Evolutionary conservation across 495 filamentous ascomycete species (phyloP).

Genomic region (Tricharina praecox): DNA sequence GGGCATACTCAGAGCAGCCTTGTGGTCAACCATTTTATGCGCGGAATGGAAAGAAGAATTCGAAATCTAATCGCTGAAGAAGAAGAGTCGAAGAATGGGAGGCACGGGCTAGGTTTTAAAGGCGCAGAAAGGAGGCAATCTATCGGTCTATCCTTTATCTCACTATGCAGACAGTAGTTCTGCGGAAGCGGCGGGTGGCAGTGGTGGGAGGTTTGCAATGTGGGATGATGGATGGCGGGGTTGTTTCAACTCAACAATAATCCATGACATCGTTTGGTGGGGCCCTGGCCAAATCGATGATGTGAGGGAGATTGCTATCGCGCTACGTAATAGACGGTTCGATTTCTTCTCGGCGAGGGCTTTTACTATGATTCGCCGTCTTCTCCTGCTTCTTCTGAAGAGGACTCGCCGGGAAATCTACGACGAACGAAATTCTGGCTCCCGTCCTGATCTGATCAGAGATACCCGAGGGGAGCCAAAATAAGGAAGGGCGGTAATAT

Average conservation of each 20-base stretch:
- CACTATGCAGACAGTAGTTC: slow-evolving; percentile 1
- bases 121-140: slow-evolving; percentile 11
- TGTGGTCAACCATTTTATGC: slow-evolving; percentile 52
- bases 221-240: slow-evolving; percentile 1
- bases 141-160: slow-evolving; percentile 17
- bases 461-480: too few species aligned
- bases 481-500: too few species aligned
- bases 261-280: slow-evolving; percentile 25
- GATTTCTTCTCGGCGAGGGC: too few species aligned
- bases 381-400: too few species aligned
- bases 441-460: too few species aligned
- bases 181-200: background rate
- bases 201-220: background rate
- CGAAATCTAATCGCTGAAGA: slow-evolving; percentile 33
- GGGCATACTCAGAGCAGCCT: slow-evolving; percentile 71
- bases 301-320: background rate
- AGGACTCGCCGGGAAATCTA: too few species aligned
- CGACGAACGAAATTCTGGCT: too few species aligned
- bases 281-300: background rate
- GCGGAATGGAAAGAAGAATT: background rate
- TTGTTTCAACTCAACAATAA: slow-evolving; percentile 11
- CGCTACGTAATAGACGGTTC: background rate
- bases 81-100: background rate
- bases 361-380: too few species aligned
- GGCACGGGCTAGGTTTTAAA: background rate